Evolutionary conservation across 805 yeast species (phyloP).

Genomic region (Blastobotrys americana): DNA sequence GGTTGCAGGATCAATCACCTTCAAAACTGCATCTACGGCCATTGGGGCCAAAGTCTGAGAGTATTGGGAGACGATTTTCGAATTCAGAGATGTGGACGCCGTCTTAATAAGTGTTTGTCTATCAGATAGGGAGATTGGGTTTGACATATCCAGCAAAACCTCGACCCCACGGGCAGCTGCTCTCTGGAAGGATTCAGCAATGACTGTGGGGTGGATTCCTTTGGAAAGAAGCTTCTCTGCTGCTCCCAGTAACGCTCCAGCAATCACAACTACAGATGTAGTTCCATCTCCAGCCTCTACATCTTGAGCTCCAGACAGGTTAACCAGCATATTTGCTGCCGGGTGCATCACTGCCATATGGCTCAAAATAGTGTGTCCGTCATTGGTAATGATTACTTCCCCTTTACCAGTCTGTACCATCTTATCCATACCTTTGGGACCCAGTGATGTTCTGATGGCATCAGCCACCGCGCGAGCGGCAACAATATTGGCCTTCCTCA

Average conservation of each 20-base stretch:
- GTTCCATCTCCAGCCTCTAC: constrained; percentile 99
- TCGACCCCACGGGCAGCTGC: constrained; percentile 82
- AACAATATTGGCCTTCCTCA: constrained; percentile 75
- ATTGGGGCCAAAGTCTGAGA: constrained; percentile 81
- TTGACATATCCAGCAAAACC: constrained; percentile 76
- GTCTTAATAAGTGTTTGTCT: constrained; percentile 81
- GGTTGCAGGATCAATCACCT: constrained; percentile 56
- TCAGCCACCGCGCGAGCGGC: constrained; percentile 95
- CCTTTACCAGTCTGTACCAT: constrained; percentile 90
- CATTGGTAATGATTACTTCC: constrained; percentile 90
- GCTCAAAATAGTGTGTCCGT: constrained; percentile 92
- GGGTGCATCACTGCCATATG: constrained; percentile 99
- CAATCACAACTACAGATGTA: constrained; percentile 90
- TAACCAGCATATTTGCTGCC: constrained; percentile 97
- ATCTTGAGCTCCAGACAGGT: constrained; percentile 95
- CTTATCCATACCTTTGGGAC: constrained; percentile 99
- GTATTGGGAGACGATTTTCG: constrained; percentile 93
- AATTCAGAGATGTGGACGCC: constrained; percentile 87
- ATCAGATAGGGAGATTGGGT: constrained; percentile 69
- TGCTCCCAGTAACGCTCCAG: constrained; percentile 91
- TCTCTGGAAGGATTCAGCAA: constrained; percentile 86
- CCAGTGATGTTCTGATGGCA: constrained; percentile 89
- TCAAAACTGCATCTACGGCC: constrained; percentile 88
- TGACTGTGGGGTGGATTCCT: constrained; percentile 90
- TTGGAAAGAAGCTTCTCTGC: constrained; percentile 83